Conservation (phyloP, 106 monocot species). For the Acorus gramineus region DNA sequence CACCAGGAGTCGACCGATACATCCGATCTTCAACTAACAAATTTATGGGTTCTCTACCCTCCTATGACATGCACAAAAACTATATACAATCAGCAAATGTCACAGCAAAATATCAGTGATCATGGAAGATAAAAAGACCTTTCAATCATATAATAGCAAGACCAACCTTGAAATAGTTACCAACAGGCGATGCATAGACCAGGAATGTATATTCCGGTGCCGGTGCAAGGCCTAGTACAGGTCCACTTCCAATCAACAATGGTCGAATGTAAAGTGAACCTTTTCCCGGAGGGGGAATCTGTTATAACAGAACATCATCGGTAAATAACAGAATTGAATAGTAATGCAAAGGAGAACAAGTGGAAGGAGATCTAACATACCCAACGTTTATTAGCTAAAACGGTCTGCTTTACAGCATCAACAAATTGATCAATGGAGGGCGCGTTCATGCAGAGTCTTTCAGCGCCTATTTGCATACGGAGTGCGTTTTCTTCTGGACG, state of each 20-base stretch:
- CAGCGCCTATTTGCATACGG: slow-evolving; percentile 41
- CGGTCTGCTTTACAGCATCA: slow-evolving; percentile 37
- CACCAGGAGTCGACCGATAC: slow-evolving; percentile 74
- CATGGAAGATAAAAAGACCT: neutral
- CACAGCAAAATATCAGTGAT: too few species aligned
- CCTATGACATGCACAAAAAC: slow-evolving; percentile 21
- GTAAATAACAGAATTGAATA: too few species aligned
- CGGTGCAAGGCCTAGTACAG: slow-evolving; percentile 44
- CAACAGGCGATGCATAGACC: slow-evolving; percentile 44
- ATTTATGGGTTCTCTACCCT: slow-evolving; percentile 69
- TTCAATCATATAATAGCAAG: neutral
- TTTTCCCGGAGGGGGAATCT: slow-evolving; percentile 55
- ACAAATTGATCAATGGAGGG: slow-evolving; percentile 46
- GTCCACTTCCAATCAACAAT: slow-evolving; percentile 45
- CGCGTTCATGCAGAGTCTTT: slow-evolving; percentile 53
- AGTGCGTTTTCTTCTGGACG: slow-evolving; percentile 42
- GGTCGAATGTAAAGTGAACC: slow-evolving; percentile 51
- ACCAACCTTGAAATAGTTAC: slow-evolving; percentile 53
- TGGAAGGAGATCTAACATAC: slow-evolving; percentile 5
- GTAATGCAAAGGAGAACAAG: neutral
- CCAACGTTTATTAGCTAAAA: slow-evolving; percentile 51
- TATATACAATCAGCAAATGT: too few species aligned
- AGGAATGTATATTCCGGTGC: slow-evolving; percentile 49
- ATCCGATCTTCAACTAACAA: slow-evolving; percentile 51
- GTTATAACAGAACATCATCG: neutral